Evolutionary conservation across 345 rosid species (phyloP).

Genomic region (Eucalyptus pauciflora): DNA sequence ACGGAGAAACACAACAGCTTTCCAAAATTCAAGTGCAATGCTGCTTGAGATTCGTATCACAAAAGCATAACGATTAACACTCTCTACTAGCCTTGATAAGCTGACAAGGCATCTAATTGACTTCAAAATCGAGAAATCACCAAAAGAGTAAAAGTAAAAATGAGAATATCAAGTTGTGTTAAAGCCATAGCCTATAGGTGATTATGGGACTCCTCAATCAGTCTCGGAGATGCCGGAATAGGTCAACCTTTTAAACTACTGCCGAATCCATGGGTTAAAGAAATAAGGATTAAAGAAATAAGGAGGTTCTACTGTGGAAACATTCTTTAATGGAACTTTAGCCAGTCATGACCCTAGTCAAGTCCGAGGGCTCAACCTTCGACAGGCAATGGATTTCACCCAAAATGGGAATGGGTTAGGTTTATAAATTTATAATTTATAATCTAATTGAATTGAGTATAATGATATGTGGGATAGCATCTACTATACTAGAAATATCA

Average conservation of each 20-base stretch:
- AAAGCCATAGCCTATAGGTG: no score
- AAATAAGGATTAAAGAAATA: no score
- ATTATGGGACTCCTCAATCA: neutral
- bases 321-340: neutral
- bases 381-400: accelerated
- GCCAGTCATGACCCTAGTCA: accelerated
- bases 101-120: neutral
- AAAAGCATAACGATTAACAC: neutral
- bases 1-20: neutral
- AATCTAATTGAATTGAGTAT: neutral
- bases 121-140: neutral
- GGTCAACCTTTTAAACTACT: accelerated
- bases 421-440: neutral
- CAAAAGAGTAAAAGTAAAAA: neutral
- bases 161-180: neutral
- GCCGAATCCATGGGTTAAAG: neutral
- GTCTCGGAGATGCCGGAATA: accelerated
- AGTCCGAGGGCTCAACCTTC: neutral
- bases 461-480: neutral
- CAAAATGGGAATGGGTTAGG: no score
- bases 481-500: neutral
- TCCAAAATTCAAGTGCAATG: neutral
- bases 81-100: neutral
- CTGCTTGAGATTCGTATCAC: neutral
- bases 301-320: neutral